Evolutionary conservation across 208 protist species (phyloP), one percentile per base, ranked within the genome.

Genomic region (Trypanosoma platydactyli): DNA sequence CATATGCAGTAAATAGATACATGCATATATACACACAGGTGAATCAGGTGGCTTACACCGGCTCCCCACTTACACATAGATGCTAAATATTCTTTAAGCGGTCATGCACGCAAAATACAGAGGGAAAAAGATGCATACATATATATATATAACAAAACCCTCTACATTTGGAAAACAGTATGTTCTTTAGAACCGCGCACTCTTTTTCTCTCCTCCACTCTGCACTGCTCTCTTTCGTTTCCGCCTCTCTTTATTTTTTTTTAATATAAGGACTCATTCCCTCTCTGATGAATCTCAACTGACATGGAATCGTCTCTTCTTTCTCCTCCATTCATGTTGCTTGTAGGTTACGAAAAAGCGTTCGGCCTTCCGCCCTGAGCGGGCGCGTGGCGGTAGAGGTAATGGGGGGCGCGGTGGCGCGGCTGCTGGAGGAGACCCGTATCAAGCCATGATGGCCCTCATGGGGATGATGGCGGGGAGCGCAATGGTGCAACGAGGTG

Each of bases 311-410:
- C 24, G 64, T 49, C 16, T 41, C 48, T 60, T 77, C 41, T 30
- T 59, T 27, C 29, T 53, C 63, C 13, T 15, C 13, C 58, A 3
- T 15, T 22, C 58, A 3, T 13, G 29, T 9, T 45, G 27, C 25
- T 16, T 65, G 57, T 42, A 92, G 86, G 86, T 92, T 20, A 84
- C 80, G 20, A 85, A 84, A 48, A 92, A 92, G 60, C 77, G 80
- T 13, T 92, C 86, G n/a, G 71, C 83, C 52, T 87, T 84, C 38
- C 75, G 81, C 38, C 74, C 83, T 0, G 79, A 74, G 13, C 60
- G 64, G 29, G 71, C 62, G 5, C 81, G 81, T 20, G 85, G 85
- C 61, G 74, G 83, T 16, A 65, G 80, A 38, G 77, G 79, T 33
- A 72, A 48, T 9, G 59, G 65, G 27, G 58, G 54, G 30, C 64